These are phyloP conservation scores for Eremothecium gossypii DNA, from an alignment of 1,139 yeast genomes.

Conservation along the genomic window DNA sequence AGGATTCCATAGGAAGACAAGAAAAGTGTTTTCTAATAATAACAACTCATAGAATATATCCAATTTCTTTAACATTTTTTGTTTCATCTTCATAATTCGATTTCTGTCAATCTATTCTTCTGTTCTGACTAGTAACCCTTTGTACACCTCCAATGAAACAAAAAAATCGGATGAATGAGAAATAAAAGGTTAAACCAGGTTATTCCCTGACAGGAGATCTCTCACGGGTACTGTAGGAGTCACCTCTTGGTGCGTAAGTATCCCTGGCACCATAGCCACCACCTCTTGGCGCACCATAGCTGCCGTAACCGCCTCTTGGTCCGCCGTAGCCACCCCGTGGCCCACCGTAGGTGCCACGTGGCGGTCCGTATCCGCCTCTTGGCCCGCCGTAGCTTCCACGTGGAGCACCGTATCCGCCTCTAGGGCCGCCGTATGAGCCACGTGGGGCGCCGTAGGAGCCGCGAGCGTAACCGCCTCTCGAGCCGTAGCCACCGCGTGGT, in stretches of 20 bases:
- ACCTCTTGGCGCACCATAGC: constrained; percentile 26
- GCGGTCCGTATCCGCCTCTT: constrained; percentile 27
- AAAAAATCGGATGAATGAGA: constrained; percentile 1
- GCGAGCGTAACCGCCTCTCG: constrained; percentile 28
- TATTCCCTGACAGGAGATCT: constrained; percentile 52
- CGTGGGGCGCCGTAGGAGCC: constrained; percentile 24
- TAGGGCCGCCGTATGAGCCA: constrained; percentile 24
- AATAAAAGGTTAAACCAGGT: constrained; percentile 7
- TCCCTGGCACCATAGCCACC: constrained; percentile 31
- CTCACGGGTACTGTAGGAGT: constrained; percentile 33
- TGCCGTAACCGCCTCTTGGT: constrained; percentile 23
- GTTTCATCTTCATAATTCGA: not conserved
- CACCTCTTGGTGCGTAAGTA: constrained; percentile 30
- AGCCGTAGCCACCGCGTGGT: constrained; percentile 26
- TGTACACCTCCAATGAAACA: constrained; percentile 1
- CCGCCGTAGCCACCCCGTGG: constrained; percentile 25
- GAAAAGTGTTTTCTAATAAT: constrained; percentile 5
- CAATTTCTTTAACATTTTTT: constrained; percentile 1
- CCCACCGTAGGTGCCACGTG: constrained; percentile 26
- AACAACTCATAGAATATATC: constrained; percentile 5
- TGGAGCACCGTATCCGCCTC: constrained; percentile 26
- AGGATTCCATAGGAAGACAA: constrained; percentile 5
- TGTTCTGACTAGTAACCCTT: not conserved
- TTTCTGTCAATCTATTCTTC: not conserved
- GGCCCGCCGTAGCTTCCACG: constrained; percentile 25